phyloP scores from a whole-genome alignment of 2,329 filamentous ascomycete genomes.

The Cladosporium phlei region DNA sequence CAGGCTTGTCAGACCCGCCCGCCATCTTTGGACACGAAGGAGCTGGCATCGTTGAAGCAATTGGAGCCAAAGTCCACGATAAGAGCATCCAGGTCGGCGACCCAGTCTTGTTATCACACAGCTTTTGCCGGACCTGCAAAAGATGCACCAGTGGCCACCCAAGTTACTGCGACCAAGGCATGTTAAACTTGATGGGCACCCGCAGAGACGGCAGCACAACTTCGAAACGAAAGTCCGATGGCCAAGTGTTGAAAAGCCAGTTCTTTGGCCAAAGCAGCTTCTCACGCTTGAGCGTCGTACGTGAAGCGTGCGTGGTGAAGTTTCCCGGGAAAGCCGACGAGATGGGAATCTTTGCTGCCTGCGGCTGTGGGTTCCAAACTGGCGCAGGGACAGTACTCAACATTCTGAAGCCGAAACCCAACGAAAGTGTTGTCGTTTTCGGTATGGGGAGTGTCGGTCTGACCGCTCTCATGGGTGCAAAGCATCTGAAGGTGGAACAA shows the following conservation, averaged over 20 bases:
- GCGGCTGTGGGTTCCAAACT: constrained; percentile 4
- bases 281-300: background rate
- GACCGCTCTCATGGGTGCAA: constrained; percentile 1
- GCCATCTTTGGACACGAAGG: constrained; percentile 21
- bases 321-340: constrained; percentile 1
- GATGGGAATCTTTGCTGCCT: background rate
- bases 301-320: background rate
- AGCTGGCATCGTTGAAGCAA: constrained; percentile 16
- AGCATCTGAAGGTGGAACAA: background rate
- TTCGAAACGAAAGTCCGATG: background rate
- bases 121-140: background rate
- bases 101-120: background rate
- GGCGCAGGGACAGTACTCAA: constrained; percentile 19
- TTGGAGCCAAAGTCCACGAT: constrained; percentile 16
- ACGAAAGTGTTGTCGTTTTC: constrained; percentile 17
- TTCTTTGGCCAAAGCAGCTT: constrained; percentile 6
- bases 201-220: background rate
- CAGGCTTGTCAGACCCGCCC: constrained; percentile 15
- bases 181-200: background rate
- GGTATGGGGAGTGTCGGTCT: constrained; percentile 19
- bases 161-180: background rate
- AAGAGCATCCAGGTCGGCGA: constrained; percentile 4
- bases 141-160: background rate
- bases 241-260: background rate
- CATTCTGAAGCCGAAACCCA: constrained; percentile 17